Conservation (phyloP, 495 filamentous ascomycete genomes). For the Xylaria bambusicola region DNA sequence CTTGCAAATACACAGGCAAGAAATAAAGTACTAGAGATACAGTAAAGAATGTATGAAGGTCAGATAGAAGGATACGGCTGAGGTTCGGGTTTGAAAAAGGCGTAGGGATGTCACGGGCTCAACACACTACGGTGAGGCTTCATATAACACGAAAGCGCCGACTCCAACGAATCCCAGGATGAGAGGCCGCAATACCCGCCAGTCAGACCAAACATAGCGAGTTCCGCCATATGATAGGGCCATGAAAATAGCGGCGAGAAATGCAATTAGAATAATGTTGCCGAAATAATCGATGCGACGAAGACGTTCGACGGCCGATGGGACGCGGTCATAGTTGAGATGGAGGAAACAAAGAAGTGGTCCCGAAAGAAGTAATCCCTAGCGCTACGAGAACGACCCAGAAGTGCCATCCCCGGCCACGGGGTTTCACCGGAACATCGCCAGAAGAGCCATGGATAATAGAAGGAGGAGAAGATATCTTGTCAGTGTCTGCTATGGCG, state of each 20-base stretch:
- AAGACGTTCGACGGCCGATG: background rate
- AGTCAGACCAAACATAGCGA: slow-evolving; percentile 11
- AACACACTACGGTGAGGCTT: background rate
- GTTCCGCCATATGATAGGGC: slow-evolving; percentile 12
- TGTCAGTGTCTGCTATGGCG: too few relatives aligned
- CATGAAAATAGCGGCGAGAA: slow-evolving; percentile 9
- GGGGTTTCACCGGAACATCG: too few relatives aligned
- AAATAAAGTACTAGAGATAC: slow-evolving; percentile 36
- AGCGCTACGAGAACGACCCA: slow-evolving; percentile 35
- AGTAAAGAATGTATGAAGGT: slow-evolving; percentile 13
- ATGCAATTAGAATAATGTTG: slow-evolving; percentile 13
- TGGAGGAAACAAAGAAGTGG: slow-evolving; percentile 8
- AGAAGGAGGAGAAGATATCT: too few relatives aligned
- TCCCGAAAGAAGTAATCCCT: slow-evolving; percentile 38
- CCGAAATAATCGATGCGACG: slow-evolving; percentile 14
- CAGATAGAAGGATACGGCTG: background rate
- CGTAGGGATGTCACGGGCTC: slow-evolving; percentile 10
- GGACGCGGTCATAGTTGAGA: background rate
- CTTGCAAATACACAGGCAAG: slow-evolving; percentile 45
- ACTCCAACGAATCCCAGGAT: slow-evolving; percentile 8
- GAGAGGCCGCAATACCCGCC: slow-evolving; percentile 8
- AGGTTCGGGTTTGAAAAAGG: slow-evolving; percentile 19
- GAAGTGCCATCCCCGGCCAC: background rate
- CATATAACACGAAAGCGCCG: background rate
- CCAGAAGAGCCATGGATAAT: too few relatives aligned